Conservation (phyloP, 1,284 basidiomycete genomes). For the Trichosporon sp. region DNA sequence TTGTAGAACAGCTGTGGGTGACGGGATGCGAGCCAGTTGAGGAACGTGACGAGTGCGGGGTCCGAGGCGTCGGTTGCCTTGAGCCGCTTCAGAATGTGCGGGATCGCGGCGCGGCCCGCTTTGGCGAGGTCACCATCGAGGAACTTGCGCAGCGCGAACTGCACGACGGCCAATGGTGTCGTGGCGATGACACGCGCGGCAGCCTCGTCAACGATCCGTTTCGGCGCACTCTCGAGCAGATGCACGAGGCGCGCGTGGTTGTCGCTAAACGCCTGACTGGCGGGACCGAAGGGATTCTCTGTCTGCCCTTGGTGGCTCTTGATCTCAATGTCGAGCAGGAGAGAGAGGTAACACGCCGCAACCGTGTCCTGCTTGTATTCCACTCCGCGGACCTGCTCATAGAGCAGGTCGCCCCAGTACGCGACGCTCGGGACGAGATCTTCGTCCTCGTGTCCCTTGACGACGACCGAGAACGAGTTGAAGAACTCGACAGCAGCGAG, state of each 20-base stretch:
- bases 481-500: slow-evolving; percentile 35
- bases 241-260: slow-evolving; percentile 7
- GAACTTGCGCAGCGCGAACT: slow-evolving; percentile 22
- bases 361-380: slow-evolving; percentile 29
- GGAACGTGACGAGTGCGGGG: slow-evolving; percentile 32
- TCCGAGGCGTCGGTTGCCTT: slow-evolving; percentile 19
- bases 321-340: slow-evolving; percentile 38
- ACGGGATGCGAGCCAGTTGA: slow-evolving; percentile 34
- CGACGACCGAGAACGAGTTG: slow-evolving; percentile 33
- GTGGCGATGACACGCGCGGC: slow-evolving; percentile 19
- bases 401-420: slow-evolving; percentile 21
- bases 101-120: slow-evolving; percentile 23
- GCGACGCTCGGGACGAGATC: slow-evolving; percentile 23
- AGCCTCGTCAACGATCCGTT: background rate
- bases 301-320: slow-evolving; percentile 15
- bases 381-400: slow-evolving; percentile 3
- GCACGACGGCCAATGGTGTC: slow-evolving; percentile 15
- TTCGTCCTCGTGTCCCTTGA: slow-evolving; percentile 24
- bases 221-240: slow-evolving; percentile 12
- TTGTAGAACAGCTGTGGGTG: slow-evolving; percentile 72
- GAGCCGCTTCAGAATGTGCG: slow-evolving; percentile 32
- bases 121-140: slow-evolving; percentile 26
- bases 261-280: background rate
- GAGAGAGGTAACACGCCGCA: slow-evolving; percentile 24
- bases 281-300: slow-evolving; percentile 6